Conservation (phyloP, 78 protist species). For the Pelomyxa schiedti region DNA sequence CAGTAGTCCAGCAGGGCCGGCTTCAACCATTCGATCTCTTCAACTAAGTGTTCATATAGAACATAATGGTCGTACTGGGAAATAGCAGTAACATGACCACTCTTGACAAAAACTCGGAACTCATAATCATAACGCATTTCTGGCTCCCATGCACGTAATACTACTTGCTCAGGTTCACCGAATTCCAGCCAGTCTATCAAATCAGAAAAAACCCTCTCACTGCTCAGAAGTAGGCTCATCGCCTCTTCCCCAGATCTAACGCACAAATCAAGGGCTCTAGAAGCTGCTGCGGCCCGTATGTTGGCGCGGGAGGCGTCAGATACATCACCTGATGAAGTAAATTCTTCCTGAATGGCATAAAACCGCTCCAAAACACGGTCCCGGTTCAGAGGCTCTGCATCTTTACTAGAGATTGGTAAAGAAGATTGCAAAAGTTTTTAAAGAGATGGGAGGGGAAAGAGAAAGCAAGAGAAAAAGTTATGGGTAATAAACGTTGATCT, state of each 20-base stretch:
- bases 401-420: too few species aligned
- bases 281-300: not conserved
- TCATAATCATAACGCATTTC: not conserved
- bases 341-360: not conserved
- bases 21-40: not conserved
- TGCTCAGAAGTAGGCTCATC: slow-evolving; percentile 4
- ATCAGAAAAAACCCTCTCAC: slow-evolving; percentile 3
- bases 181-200: slow-evolving; percentile 1
- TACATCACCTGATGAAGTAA: not conserved
- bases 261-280: not conserved
- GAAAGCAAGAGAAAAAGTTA: too few species aligned
- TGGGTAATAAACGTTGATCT: too few species aligned
- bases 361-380: not conserved
- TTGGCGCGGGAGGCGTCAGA: not conserved
- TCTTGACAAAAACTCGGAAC: slow-evolving; percentile 9
- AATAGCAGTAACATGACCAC: not conserved
- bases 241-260: slow-evolving; percentile 12
- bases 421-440: too few species aligned
- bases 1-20: not conserved
- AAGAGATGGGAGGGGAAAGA: too few species aligned
- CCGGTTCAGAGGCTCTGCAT: slow-evolving; percentile 16
- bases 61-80: slow-evolving; percentile 13
- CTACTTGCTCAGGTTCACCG: slow-evolving; percentile 16
- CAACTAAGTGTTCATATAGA: not conserved
- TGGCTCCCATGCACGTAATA: slow-evolving; percentile 7